Percentiles rank a stretch among this genome's conserved stretches.
Conservation (phyloP, 225 moss, liverwort and hornwort genomes). For the Sphagnum contortum region DNA sequence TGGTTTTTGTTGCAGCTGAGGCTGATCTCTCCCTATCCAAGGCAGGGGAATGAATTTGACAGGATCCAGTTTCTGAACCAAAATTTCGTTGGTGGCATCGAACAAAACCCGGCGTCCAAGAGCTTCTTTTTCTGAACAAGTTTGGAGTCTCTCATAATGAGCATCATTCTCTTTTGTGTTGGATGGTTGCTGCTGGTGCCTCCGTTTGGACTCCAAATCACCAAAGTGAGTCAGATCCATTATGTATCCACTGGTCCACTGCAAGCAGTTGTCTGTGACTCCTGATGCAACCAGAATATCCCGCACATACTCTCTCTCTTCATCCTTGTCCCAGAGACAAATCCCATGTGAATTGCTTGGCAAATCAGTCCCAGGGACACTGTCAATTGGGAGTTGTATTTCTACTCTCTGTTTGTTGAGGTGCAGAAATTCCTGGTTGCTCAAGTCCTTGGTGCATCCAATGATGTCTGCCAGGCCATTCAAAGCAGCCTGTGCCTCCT, state of each 20-base stretch:
- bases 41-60: constrained; percentile 1
- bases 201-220: constrained; percentile 20
- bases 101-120: constrained; percentile 35
- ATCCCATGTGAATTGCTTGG: constrained; percentile 4
- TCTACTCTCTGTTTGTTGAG: neutral
- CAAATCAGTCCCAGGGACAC: neutral
- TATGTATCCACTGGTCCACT: constrained; percentile 10
- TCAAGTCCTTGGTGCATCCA: constrained; percentile 1
- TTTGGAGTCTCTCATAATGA: constrained; percentile 2
- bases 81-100: constrained; percentile 40
- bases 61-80: constrained; percentile 21
- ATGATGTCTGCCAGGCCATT: neutral
- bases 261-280: constrained; percentile 9
- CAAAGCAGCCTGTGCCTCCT: constrained; percentile 1
- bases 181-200: neutral
- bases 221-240: constrained; percentile 32
- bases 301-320: constrained; percentile 33
- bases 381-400: constrained; percentile 3
- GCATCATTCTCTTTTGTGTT: constrained; percentile 2
- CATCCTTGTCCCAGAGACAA: constrained; percentile 26
- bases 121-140: constrained; percentile 1
- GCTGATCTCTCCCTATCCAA: constrained; percentile 13
- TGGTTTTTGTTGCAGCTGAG: constrained; percentile 30
- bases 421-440: neutral
- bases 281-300: constrained; percentile 24